Base-by-base conservation (phyloP, 495 filamentous ascomycete species). In the Podospora didyma region DNA sequence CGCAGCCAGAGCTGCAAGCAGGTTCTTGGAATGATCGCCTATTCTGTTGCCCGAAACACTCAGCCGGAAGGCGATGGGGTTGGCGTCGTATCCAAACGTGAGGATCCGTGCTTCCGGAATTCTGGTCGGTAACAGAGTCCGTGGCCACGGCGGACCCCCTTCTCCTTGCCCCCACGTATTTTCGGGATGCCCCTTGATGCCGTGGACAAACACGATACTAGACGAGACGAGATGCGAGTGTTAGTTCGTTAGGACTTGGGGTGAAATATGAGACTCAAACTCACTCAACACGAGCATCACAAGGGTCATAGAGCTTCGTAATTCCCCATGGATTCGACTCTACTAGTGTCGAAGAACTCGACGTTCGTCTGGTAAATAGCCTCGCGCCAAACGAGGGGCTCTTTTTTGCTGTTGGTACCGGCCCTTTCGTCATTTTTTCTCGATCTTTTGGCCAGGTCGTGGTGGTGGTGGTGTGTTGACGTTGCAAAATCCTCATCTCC, bases 1-100 rank as follows among this genome's bases (percentile, higher is more conserved):
- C 17, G n/a, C n/a, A n/a, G 23, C 48, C 3, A 50, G 3, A 10
- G 48, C 48, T 3, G 23, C 7, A 34, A 50, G 48, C 23, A 50
- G 48, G 9, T 50, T 50, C 16, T 50, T 50, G 48, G 48, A 28
- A 24, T 50, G 48, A 17, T 50, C 48, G 12, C 48, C 48, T 16
- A 50, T 50, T 20, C 24, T 7, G 24, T 50, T 50, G 2, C 19
- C 48, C 2, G 48, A 50, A 3, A 50, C 48, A 34, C 48, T 50
- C 9, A 37, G 7, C 28, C 48, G 48, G 2, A 21, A 50, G 5
- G 48, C 48, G 6, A 50, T 34, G n/a, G 48, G 48, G 48, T 50
- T 50, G 23, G 48, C 48, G 19, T 50, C 48, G 24, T 50, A 34
- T 9, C 48, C 48, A 35, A 50, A 50, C 14, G 48, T 50, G 24